phyloP scores from a whole-genome alignment of 2,329 filamentous ascomycete species.

The Emericellopsis cladophorae region DNA sequence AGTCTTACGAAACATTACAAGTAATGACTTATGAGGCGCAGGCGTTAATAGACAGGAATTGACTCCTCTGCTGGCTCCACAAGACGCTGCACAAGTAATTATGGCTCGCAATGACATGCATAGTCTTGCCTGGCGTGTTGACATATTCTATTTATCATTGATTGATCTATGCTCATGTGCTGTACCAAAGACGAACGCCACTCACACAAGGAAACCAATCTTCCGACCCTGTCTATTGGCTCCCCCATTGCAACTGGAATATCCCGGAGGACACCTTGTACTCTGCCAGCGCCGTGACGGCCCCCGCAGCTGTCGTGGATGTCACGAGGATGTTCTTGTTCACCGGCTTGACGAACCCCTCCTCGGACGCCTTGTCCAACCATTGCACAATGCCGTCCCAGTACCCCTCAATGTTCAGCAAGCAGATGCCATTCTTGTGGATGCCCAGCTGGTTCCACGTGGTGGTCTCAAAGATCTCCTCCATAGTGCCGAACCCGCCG shows the following conservation, averaged over 20 bases:
- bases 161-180: too few relatives aligned
- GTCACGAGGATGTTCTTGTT: conserved; percentile 72
- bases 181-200: too few relatives aligned
- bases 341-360: conserved; percentile 61
- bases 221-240: conserved; percentile 29
- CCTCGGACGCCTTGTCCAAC: conserved; percentile 62
- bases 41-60: too few relatives aligned
- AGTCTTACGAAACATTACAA: conserved; percentile 6
- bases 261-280: conserved; percentile 68
- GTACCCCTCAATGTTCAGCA: conserved; percentile 82
- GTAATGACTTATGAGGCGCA: conserved; percentile 5
- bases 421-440: conserved; percentile 64
- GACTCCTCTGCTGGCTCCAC: too few relatives aligned
- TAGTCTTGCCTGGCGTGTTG: neutral
- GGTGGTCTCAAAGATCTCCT: conserved; percentile 84
- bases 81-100: too few relatives aligned
- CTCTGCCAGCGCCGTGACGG: conserved; percentile 53
- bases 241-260: conserved; percentile 73
- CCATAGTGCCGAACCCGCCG: conserved; percentile 88
- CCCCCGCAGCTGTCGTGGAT: conserved; percentile 58
- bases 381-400: conserved; percentile 80
- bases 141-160: neutral
- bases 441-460: conserved; percentile 98
- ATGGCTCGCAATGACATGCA: too few relatives aligned
- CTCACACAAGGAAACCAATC: neutral